These are phyloP conservation scores for Nephelium lappaceum DNA, from an alignment of 345 rosid species.

Conservation along the genomic window DNA sequence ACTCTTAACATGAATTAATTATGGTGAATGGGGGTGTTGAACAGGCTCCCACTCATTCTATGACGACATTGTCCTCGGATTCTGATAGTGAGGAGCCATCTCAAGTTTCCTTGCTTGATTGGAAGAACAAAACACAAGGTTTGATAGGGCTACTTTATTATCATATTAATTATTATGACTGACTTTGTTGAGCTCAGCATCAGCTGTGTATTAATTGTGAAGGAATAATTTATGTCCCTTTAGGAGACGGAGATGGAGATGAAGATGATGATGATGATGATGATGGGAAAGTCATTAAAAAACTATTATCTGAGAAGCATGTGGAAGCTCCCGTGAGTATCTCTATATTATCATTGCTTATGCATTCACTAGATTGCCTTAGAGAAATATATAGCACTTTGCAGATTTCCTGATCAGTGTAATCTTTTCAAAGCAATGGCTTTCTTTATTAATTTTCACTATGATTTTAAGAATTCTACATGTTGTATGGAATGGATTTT, in stretches of 20 bases:
- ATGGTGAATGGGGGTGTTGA: constrained; percentile 6
- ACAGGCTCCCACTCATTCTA: constrained; percentile 63
- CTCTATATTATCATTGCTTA: constrained; percentile 6
- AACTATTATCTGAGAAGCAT: constrained; percentile 36
- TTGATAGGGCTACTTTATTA: constrained; percentile 7
- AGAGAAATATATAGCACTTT: neutral
- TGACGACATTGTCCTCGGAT: constrained; percentile 52
- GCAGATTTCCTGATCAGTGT: constrained; percentile 1
- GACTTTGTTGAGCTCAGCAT: neutral
- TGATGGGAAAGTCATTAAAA: constrained; percentile 29
- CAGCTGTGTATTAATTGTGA: neutral
- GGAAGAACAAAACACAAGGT: constrained; percentile 49
- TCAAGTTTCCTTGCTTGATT: constrained; percentile 31
- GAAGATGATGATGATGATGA: constrained; percentile 36
- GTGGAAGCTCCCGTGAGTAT: constrained; percentile 38
- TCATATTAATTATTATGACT: no score
- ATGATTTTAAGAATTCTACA: neutral
- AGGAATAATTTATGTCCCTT: no score
- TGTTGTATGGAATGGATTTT: neutral
- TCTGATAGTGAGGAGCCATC: constrained; percentile 43
- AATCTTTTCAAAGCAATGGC: neutral
- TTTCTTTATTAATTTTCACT: neutral
- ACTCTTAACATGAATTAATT: neutral
- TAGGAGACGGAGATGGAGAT: no score
- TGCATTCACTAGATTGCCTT: neutral